phyloP scores from a whole-genome alignment of 257 asterid genomes.

The Datura wrightii region DNA sequence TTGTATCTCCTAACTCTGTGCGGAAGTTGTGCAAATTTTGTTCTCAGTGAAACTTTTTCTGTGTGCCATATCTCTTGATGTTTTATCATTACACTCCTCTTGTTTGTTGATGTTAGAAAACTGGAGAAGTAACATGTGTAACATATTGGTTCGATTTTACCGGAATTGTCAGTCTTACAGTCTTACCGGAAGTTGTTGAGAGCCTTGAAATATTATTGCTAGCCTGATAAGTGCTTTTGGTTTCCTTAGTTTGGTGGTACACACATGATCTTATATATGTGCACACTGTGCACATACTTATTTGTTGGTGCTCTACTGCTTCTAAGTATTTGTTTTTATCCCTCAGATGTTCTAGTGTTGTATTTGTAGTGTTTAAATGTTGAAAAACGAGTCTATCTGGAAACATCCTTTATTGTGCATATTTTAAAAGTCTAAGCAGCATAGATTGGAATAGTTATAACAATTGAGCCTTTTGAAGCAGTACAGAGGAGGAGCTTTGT shows the following conservation, averaged over 20 bases:
- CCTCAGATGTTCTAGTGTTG: background rate
- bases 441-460: background rate
- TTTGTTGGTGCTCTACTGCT: background rate
- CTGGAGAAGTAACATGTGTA: constrained; percentile 12
- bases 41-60: background rate
- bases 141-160: background rate
- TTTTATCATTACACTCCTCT: background rate
- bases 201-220: background rate
- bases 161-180: background rate
- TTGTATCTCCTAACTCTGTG: background rate
- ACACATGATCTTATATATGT: background rate
- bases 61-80: background rate
- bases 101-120: background rate
- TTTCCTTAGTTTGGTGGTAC: background rate
- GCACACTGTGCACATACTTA: background rate
- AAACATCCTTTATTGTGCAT: constrained; percentile 14
- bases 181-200: background rate
- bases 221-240: constrained; percentile 18
- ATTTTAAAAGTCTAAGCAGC: background rate
- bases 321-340: background rate
- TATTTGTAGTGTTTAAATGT: background rate
- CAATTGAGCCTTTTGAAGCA: background rate
- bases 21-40: background rate
- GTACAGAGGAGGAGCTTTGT: background rate
- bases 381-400: background rate